Percentiles rank a stretch among this genome's conserved stretches.
Evolutionary conservation across 192 early-diverging fungal species (phyloP).

Genomic region (Allomyces arbusculus): DNA sequence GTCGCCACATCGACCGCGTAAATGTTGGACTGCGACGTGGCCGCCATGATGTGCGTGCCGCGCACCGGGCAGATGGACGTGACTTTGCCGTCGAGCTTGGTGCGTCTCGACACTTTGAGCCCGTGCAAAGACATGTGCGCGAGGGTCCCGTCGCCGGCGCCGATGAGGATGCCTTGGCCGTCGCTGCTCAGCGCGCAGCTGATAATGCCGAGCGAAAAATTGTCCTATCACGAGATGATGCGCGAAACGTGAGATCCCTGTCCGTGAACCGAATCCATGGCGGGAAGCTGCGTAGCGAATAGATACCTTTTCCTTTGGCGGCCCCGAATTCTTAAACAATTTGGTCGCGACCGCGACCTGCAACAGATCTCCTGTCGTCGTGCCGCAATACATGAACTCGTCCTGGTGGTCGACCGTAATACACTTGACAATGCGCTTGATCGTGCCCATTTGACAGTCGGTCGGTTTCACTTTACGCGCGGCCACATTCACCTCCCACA

Average conservation of each 20-base stretch:
- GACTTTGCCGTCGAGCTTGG: slow-evolving; percentile 33
- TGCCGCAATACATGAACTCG: slow-evolving; percentile 40
- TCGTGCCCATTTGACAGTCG: slow-evolving; percentile 31
- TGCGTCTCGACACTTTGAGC: slow-evolving; percentile 12
- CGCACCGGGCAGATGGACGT: slow-evolving; percentile 28
- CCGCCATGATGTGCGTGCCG: slow-evolving; percentile 16
- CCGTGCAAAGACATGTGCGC: slow-evolving; percentile 23
- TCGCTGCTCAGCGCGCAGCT: slow-evolving; percentile 18
- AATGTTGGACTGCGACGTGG: slow-evolving; percentile 30
- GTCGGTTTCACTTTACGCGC: slow-evolving; percentile 24
- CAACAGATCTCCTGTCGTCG: slow-evolving; percentile 33
- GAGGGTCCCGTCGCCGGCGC: slow-evolving; percentile 33
- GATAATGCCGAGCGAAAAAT: slow-evolving; percentile 29
- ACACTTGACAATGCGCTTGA: slow-evolving; percentile 36
- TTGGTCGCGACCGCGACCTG: slow-evolving; percentile 22
- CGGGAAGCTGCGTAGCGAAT: no score
- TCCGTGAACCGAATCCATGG: no score
- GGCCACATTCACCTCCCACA: slow-evolving; percentile 30
- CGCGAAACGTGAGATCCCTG: no score
- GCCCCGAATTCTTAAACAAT: slow-evolving; percentile 32
- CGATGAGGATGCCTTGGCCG: slow-evolving; percentile 19
- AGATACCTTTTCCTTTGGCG: slow-evolving; percentile 37
- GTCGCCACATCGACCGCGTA: slow-evolving; percentile 17
- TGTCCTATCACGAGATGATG: no score
- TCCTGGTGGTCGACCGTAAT: slow-evolving; percentile 23